Base-by-base conservation (phyloP, 306 rosid species). In the Vicia faba region DNA sequence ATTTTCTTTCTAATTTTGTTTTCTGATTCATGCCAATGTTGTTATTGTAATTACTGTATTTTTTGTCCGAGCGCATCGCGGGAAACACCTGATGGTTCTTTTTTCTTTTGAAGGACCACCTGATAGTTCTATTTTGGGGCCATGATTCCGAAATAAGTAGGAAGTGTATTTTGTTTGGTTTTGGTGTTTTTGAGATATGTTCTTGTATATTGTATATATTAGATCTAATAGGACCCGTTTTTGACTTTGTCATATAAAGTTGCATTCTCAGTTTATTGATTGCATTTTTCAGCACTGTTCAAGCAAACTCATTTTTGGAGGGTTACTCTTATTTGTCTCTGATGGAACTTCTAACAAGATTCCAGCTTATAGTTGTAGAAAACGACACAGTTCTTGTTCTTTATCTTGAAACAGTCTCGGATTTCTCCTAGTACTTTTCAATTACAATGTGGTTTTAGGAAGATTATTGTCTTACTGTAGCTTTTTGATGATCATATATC, bases 91-190 rank as follows among this genome's bases (percentile, higher is more conserved):
- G n/a, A 55, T 54, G 36, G 5, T 28, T 55, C 16, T 26, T 55
- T 20, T 51, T 14, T 51, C n/a, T 16, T 49, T 46, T 55, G 61
- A 55, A 55, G 61, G 19, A 55, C 66, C 39, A 36, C 39, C 45
- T 23, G 66, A 35, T 64, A 68, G 59, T 72, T 69, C 38, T 64
- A 46, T 39, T 74, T 69, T 15, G 57, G n/a, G 68, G 69, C 45
- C 74, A 26, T 23, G 71, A 73, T 66, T 81, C 68, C 51, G 70
- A 73, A 73, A 73, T 31, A 66, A 72, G 62, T 75, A 49, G 45
- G 55, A 51, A 39, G 16, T 48, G 38, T 18, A 61, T 63, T 49
- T 49, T 48, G 11, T 36, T 29, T 50, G 41, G 28, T 50, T 61
- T 39, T 43, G n/a, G 45, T 10, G 38, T 43, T 35, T 35, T 63